Base-by-base conservation (phyloP, 345 rosid genomes). In the Ceriops decandra region DNA sequence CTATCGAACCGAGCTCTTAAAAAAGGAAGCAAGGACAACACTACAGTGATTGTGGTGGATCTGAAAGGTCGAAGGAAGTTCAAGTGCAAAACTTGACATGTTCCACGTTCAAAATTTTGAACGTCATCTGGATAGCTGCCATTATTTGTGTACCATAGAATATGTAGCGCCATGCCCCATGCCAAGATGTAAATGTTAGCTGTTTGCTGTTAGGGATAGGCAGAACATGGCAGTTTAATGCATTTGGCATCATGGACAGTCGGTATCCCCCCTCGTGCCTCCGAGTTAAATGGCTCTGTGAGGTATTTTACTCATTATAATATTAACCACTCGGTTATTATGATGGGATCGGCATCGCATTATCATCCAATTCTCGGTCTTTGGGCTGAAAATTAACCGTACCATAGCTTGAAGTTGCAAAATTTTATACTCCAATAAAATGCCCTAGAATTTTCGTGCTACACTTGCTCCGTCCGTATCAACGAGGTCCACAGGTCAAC, bases 51-150 rank as follows among this genome's bases (percentile, higher is more conserved):
- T 1, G 96, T 91, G 63, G 85, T 95, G 64, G 98, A 95, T 79
- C 85, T 91, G 82, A 91, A 88, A 86, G 82, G 93, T 66, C 99
- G 90, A 67, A 86, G 99, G 87, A 95, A 95, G 84, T 84, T 85
- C 80, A 91, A 86, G 86, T 83, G 76, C 80, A 88, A 87, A 80
- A 67, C 90, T 33, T 89, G 81, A 83, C 60, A 59, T 27, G 30
- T 68, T 27, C 13, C 6, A 24, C 33, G 20, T 9, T 7, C 24
- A 13, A 42, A 24, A 24, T 47, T 51, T 67, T 36, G 31, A 52
- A 53, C 49, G 36, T 62, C 35, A 22, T 66, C 63, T 15, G 76
- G 68, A 63, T 51, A 20, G 46, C 66, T 60, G 68, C 49, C 20
- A 73, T 47, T 64, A 59, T 57, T 56, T 42, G 57, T 72, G 74